phyloP scores from a whole-genome alignment of 805 yeast genomes.

The Tetrapisispora nanseiensis region DNA sequence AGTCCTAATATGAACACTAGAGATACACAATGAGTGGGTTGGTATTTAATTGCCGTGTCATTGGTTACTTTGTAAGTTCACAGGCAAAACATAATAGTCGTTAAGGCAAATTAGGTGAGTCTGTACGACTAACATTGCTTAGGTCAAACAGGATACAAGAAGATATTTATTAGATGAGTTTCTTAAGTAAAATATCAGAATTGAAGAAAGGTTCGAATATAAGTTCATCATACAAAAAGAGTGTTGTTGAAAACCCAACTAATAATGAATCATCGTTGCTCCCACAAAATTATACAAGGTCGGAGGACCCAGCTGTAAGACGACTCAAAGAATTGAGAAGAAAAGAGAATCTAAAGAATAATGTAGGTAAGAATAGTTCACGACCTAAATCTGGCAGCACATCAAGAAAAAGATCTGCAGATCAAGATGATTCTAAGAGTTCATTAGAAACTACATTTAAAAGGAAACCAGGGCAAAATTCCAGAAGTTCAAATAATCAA shows the following conservation, averaged over 20 bases:
- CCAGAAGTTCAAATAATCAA: neutral
- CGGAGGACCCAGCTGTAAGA: slow-evolving; percentile 61
- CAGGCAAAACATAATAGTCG: too few relatives aligned
- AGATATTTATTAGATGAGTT: slow-evolving; percentile 28
- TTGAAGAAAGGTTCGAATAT: slow-evolving; percentile 16
- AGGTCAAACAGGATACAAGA: too few relatives aligned
- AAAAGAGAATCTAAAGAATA: slow-evolving; percentile 38
- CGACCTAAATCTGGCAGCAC: neutral
- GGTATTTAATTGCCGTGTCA: too few relatives aligned
- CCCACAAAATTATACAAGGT: slow-evolving; percentile 25
- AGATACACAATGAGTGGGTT: too few relatives aligned
- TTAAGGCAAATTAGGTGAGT: too few relatives aligned
- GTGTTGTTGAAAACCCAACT: neutral
- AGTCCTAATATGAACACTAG: too few relatives aligned
- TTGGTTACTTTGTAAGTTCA: too few relatives aligned
- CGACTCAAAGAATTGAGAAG: slow-evolving; percentile 58
- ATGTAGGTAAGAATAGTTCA: slow-evolving; percentile 29
- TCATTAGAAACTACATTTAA: slow-evolving; percentile 16
- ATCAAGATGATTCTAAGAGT: slow-evolving; percentile 9
- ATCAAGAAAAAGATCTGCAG: neutral
- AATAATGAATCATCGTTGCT: slow-evolving; percentile 12
- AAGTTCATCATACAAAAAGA: neutral
- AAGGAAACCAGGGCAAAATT: slow-evolving; percentile 10
- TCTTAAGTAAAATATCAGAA: slow-evolving; percentile 23
- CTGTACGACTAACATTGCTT: too few relatives aligned